These are phyloP conservation scores for Cercospora sp. DNA, from an alignment of 2,329 filamentous ascomycete genomes.

Conservation along the genomic window DNA sequence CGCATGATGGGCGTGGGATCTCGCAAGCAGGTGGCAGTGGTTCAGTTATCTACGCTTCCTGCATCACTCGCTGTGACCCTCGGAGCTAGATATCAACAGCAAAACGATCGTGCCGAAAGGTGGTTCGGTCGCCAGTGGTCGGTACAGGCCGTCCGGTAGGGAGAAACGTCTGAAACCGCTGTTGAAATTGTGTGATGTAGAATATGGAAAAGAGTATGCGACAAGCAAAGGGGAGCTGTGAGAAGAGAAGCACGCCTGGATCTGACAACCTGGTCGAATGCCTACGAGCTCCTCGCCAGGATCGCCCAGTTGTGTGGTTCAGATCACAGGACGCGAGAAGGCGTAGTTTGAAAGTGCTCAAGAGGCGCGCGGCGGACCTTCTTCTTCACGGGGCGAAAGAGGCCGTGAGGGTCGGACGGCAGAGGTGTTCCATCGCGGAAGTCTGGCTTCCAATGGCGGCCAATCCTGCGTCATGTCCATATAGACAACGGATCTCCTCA, in stretches of 20 bases:
- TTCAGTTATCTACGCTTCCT: constrained; percentile 7
- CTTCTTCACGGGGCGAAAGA: background rate
- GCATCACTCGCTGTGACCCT: constrained; percentile 4
- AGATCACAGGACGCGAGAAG: constrained; percentile 10
- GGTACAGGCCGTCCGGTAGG: constrained; percentile 6
- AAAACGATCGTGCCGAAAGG: constrained; percentile 5
- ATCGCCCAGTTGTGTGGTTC: constrained; percentile 14
- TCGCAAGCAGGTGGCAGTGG: background rate
- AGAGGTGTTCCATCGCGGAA: background rate
- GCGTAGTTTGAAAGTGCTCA: background rate
- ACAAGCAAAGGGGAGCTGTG: constrained; percentile 6
- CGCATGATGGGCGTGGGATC: constrained; percentile 12
- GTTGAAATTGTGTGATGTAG: constrained; percentile 2
- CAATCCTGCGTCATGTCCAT: constrained; percentile 3
- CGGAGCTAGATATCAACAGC: background rate
- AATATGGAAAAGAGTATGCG: background rate
- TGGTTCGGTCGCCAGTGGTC: constrained; percentile 15
- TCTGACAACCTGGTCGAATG: constrained; percentile 11
- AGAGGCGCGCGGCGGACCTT: background rate
- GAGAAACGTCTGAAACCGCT: background rate
- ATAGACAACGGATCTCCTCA: constrained; percentile 2
- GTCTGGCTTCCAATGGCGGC: constrained; percentile 6
- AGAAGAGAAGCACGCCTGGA: constrained; percentile 9
- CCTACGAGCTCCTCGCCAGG: constrained; percentile 8
- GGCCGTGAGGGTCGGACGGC: background rate